Percentiles rank a stretch among this genome's conserved stretches.
These are phyloP conservation scores for Solanum tarijense DNA, from an alignment of 257 asterid genomes.

Conservation along the genomic window DNA sequence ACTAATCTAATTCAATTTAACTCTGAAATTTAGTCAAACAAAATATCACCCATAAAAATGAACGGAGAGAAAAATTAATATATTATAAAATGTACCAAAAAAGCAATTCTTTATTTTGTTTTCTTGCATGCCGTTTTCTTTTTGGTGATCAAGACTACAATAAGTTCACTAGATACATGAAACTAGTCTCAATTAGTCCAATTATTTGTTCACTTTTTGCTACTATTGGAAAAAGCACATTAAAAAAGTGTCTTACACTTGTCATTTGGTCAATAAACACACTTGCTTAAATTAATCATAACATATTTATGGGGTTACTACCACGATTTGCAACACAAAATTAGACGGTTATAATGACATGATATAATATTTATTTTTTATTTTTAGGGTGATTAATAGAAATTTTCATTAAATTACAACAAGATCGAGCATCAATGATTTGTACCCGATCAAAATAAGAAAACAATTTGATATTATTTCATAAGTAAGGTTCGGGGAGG, in stretches of 20 bases:
- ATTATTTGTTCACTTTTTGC: not conserved
- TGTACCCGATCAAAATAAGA: not conserved
- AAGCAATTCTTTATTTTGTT: not conserved
- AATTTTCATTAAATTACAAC: not conserved
- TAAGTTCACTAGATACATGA: not conserved
- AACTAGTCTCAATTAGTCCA: not conserved
- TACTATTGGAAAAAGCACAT: not conserved
- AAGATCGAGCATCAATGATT: not conserved
- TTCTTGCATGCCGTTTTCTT: not conserved
- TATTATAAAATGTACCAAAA: not conserved
- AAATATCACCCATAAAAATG: too few species aligned
- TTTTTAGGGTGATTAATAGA: not conserved
- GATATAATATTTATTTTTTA: not conserved
- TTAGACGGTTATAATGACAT: not conserved
- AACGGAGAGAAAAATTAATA: not conserved
- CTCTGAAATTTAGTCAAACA: fast-evolving
- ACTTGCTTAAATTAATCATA: not conserved
- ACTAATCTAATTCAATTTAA: too few species aligned
- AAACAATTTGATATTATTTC: too few species aligned
- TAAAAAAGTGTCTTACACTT: not conserved
- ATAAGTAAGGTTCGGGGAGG: not conserved
- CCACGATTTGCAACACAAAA: not conserved
- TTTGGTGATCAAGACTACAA: not conserved
- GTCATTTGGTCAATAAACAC: not conserved
- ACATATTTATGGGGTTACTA: not conserved